A percentile compares a stretch with the other conserved stretches of the same genome.
phyloP scores from a whole-genome alignment of 1,284 basidiomycete species.

The Cryptococcus sp. region DNA sequence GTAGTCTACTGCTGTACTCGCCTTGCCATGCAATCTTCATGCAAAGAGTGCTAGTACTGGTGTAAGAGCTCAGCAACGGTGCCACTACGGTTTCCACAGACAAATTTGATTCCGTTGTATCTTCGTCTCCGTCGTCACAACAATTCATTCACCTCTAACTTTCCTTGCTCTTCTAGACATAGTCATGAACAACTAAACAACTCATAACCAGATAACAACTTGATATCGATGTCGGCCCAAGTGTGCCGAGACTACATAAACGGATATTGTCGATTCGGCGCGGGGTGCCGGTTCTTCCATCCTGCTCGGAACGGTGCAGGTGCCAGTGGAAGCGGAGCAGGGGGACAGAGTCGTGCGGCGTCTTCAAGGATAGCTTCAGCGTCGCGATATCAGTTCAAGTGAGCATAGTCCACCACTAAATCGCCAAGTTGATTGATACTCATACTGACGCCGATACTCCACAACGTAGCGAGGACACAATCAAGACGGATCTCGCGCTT shows the following conservation, averaged over 20 bases:
- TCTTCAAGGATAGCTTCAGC: conserved; percentile 1
- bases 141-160: no score
- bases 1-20: no score
- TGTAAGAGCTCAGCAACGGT: no score
- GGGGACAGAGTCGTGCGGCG: conserved; percentile 2
- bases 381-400: conserved; percentile 44
- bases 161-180: no score
- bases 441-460: neutral
- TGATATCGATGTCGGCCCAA: conserved; percentile 11
- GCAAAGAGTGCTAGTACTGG: no score
- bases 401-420: conserved; percentile 7
- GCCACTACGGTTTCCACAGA: no score
- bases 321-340: neutral
- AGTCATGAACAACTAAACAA: no score
- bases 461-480: conserved; percentile 41
- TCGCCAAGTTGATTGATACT: neutral
- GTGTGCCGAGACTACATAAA: conserved; percentile 29
- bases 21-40: no score
- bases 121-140: no score
- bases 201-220: neutral
- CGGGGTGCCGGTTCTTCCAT: conserved; percentile 40
- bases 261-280: conserved; percentile 44
- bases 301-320: conserved; percentile 22
- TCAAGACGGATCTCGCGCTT: conserved; percentile 37
- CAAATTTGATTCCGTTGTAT: no score